Conservation (phyloP, 495 filamentous ascomycete species). For the Penicillium lividum region DNA sequence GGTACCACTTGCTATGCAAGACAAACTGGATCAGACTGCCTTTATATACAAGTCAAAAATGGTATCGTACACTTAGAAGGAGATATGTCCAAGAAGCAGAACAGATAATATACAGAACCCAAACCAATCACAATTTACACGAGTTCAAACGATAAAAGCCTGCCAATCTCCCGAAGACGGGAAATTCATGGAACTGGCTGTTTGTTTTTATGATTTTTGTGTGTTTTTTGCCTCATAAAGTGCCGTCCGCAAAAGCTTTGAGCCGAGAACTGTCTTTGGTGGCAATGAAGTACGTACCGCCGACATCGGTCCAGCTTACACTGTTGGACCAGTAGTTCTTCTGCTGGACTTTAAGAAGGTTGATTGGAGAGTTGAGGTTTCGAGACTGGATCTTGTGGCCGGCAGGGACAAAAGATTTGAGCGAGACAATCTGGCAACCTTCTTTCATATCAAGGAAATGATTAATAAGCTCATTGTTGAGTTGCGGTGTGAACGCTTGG, state of each 20-base stretch:
- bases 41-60: conserved; percentile 20
- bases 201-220: not conserved
- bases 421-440: conserved; percentile 81
- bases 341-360: conserved; percentile 72
- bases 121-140: conserved; percentile 14
- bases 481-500: conserved; percentile 82
- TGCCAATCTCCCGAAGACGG: not conserved
- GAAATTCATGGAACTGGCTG: not conserved
- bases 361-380: conserved; percentile 73
- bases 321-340: conserved; percentile 76
- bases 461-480: conserved; percentile 83
- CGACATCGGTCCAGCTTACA: conserved; percentile 89
- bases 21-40: not conserved
- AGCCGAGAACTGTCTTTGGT: conserved; percentile 69
- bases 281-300: conserved; percentile 84
- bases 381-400: conserved; percentile 68
- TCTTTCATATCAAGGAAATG: conserved; percentile 95
- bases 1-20: not conserved
- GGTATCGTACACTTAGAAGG: conserved; percentile 24
- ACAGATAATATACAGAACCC: conserved; percentile 25
- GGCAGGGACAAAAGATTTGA: conserved; percentile 77
- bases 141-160: conserved; percentile 5
- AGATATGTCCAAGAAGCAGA: conserved; percentile 25
- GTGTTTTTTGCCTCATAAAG: conserved; percentile 20
- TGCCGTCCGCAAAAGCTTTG: conserved; percentile 47